Conservation (phyloP, 352 stramenopile species). For the Aphanomyces cochlioides region DNA sequence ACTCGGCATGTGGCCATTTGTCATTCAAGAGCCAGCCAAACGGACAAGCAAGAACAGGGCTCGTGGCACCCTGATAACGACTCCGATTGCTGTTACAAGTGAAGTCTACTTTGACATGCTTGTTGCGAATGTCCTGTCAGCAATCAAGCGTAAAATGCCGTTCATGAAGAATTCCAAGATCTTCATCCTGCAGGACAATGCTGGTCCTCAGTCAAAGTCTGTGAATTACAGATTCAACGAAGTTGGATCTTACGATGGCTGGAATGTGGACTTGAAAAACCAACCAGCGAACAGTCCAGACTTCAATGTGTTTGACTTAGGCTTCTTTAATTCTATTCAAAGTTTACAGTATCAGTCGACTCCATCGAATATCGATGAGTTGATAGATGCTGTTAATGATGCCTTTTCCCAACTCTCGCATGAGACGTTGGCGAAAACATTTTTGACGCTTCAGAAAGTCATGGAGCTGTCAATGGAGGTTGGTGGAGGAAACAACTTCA, state of each 20-base stretch:
- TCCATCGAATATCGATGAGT: constrained; percentile 9
- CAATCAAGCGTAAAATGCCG: not conserved
- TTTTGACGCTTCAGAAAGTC: constrained; percentile 1
- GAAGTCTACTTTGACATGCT: constrained; percentile 3
- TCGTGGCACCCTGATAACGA: constrained; percentile 11
- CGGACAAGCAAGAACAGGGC: constrained; percentile 31
- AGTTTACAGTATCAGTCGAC: not conserved
- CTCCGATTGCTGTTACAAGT: not conserved
- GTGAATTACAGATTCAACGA: not conserved
- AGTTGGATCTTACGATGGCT: not conserved
- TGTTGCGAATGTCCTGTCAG: not conserved
- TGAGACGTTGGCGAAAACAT: constrained; percentile 9
- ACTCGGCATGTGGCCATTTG: constrained; percentile 43
- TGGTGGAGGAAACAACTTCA: not conserved
- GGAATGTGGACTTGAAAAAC: not conserved
- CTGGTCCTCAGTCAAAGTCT: not conserved
- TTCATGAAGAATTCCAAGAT: not conserved
- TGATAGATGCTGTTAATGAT: constrained; percentile 4
- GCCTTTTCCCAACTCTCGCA: not conserved
- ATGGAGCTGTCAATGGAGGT: not conserved
- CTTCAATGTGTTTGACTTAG: constrained; percentile 3
- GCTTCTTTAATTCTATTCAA: not conserved
- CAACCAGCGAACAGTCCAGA: constrained; percentile 4
- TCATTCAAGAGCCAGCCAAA: constrained; percentile 26
- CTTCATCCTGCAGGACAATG: not conserved